Percentiles rank a stretch among this genome's conserved stretches.
Conservation (phyloP, 73 alveolate genomes). For the Blepharisma japonicum region DNA sequence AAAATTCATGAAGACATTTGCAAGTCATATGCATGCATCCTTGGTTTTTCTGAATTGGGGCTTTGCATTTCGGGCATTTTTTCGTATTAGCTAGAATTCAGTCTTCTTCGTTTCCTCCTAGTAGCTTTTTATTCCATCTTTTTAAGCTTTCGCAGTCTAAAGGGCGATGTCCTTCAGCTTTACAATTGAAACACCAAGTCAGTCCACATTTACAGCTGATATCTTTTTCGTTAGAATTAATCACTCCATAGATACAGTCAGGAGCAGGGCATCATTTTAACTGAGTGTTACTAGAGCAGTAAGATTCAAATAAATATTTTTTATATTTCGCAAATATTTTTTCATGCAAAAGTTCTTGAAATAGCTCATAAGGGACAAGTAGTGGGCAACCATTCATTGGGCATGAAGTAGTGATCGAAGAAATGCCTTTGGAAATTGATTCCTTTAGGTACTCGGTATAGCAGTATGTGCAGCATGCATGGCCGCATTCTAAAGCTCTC, state of each 20-base stretch:
- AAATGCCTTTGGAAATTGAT: background rate
- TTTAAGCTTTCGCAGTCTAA: slow-evolving; percentile 57
- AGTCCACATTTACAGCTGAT: slow-evolving; percentile 13
- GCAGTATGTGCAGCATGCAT: background rate
- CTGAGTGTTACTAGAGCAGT: too few relatives aligned
- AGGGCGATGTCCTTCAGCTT: slow-evolving; percentile 62
- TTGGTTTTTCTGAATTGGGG: slow-evolving; percentile 56
- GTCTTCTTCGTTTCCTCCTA: background rate
- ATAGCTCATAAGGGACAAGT: background rate
- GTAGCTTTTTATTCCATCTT: slow-evolving; percentile 48
- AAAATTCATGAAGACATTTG: slow-evolving; percentile 64
- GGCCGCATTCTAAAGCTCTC: slow-evolving; percentile 5
- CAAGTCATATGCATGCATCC: slow-evolving; percentile 86
- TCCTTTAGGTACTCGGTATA: background rate
- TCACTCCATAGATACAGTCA: slow-evolving; percentile 5
- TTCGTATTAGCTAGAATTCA: slow-evolving; percentile 62
- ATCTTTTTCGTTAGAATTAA: background rate
- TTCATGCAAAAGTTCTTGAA: background rate
- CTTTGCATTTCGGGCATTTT: slow-evolving; percentile 71
- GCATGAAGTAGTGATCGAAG: background rate
- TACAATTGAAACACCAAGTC: slow-evolving; percentile 46
- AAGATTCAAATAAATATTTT: background rate
- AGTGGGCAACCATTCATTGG: background rate
- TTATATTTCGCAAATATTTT: background rate
- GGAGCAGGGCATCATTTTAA: slow-evolving; percentile 33